These are phyloP conservation scores for Linnemannia zychae DNA, from an alignment of 192 early-diverging fungal genomes.

Conservation along the genomic window DNA sequence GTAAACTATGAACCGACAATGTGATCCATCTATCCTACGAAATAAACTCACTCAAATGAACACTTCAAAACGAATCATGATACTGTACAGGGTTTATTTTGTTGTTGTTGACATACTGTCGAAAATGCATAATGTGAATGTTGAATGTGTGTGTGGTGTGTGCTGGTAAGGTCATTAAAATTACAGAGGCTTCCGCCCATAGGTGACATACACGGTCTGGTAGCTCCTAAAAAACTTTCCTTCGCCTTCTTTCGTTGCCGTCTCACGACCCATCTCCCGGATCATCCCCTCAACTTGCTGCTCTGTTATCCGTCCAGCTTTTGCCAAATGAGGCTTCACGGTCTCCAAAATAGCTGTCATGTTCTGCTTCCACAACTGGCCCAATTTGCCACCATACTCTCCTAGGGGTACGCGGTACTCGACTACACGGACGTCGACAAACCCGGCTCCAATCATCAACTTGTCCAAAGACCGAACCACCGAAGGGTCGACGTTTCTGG, in stretches of 20 bases:
- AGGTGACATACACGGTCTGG: constrained; percentile 44
- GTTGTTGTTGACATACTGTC: background rate
- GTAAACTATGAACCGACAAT: too few species aligned
- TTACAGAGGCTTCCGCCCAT: constrained; percentile 39
- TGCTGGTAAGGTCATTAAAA: background rate
- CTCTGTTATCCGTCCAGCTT: constrained; percentile 1
- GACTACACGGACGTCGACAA: constrained; percentile 35
- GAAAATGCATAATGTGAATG: background rate
- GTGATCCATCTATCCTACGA: background rate
- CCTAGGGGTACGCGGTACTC: constrained; percentile 41
- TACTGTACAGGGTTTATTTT: constrained; percentile 9
- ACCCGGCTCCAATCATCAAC: constrained; percentile 29
- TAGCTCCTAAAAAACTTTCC: background rate
- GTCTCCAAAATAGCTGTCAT: constrained; percentile 34
- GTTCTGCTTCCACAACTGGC: constrained; percentile 41
- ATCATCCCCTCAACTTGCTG: constrained; percentile 20
- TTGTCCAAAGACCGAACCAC: constrained; percentile 21
- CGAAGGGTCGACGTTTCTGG: constrained; percentile 24
- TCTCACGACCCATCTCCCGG: constrained; percentile 19
- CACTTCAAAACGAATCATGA: background rate
- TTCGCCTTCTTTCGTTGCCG: background rate
- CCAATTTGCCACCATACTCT: constrained; percentile 39
- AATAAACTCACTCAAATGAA: too few species aligned
- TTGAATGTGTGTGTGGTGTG: background rate
- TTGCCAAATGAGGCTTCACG: constrained; percentile 24